phyloP scores from a whole-genome alignment of 352 stramenopile species.

The Bremia lactucae region DNA sequence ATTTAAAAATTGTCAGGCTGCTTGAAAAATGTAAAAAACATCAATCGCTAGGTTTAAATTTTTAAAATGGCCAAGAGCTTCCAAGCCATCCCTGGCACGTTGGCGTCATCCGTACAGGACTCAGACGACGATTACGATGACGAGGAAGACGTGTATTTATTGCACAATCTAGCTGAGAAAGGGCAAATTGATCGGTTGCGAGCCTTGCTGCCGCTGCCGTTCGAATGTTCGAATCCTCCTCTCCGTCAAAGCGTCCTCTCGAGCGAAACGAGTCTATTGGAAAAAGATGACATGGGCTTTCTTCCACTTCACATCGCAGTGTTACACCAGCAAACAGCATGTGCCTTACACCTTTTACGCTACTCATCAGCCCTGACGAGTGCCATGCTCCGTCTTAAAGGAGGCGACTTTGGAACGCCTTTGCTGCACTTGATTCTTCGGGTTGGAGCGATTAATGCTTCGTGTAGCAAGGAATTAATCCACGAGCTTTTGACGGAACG shows the following conservation, averaged over 20 bases:
- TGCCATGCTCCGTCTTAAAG: conserved; percentile 58
- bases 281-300: conserved; percentile 80
- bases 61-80: conserved; percentile 4
- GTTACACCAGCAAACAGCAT: conserved; percentile 42
- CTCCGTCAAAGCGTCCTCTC: conserved; percentile 31
- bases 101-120: conserved; percentile 7
- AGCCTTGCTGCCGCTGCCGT: conserved; percentile 29
- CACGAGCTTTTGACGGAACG: conserved; percentile 22
- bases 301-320: conserved; percentile 66
- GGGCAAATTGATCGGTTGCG: conserved; percentile 36
- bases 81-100: neutral
- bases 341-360: conserved; percentile 35
- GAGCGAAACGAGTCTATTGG: conserved; percentile 43
- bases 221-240: conserved; percentile 1
- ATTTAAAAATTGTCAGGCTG: too few relatives aligned
- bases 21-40: too few relatives aligned
- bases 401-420: conserved; percentile 46
- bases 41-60: too few relatives aligned
- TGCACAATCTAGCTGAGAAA: conserved; percentile 57
- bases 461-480: conserved; percentile 33
- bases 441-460: conserved; percentile 43
- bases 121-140: conserved; percentile 36
- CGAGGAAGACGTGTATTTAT: conserved; percentile 26
- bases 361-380: conserved; percentile 57
- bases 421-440: conserved; percentile 62